Evolutionary conservation across 768 basidiomycete genomes (phyloP).

Genomic region (Inosperma sp.): DNA sequence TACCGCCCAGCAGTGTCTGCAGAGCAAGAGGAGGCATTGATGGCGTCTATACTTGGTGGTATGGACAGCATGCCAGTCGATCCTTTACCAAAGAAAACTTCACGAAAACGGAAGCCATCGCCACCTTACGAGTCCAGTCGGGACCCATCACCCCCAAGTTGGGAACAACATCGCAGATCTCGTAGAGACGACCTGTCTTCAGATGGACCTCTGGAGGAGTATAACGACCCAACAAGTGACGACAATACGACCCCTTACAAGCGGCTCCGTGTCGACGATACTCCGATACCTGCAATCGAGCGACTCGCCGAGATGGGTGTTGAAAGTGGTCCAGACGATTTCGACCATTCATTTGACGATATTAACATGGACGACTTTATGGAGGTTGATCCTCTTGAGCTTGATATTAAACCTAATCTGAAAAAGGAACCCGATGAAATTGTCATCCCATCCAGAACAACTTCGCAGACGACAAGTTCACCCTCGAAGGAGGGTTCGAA

Average conservation of each 20-base stretch:
- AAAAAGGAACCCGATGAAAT: constrained; percentile 30
- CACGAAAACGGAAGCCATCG: constrained; percentile 67
- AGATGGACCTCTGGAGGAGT: constrained; percentile 40
- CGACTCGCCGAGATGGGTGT: constrained; percentile 58
- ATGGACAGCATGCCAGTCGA: constrained; percentile 48
- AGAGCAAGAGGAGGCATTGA: constrained; percentile 84
- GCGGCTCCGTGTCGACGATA: constrained; percentile 45
- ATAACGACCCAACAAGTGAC: constrained; percentile 46
- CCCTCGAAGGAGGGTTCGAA: constrained; percentile 38
- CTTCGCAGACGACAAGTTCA: constrained; percentile 11
- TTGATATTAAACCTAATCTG: constrained; percentile 34
- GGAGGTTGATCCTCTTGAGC: constrained; percentile 47
- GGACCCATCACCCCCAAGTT: constrained; percentile 34
- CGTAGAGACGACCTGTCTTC: constrained; percentile 45
- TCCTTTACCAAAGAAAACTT: constrained; percentile 21
- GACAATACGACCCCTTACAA: constrained; percentile 69
- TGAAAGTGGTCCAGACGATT: constrained; percentile 46
- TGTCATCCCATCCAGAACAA: constrained; percentile 21
- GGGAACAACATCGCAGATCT: constrained; percentile 29
- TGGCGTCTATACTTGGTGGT: constrained; percentile 72
- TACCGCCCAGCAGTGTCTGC: constrained; percentile 75
- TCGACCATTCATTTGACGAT: constrained; percentile 46
- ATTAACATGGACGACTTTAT: constrained; percentile 61
- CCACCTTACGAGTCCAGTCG: constrained; percentile 39
- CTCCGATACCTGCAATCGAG: constrained; percentile 52